These are phyloP conservation scores for Wolfiporia cocos DNA, from an alignment of 1,284 basidiomycete species.

Conservation along the genomic window DNA sequence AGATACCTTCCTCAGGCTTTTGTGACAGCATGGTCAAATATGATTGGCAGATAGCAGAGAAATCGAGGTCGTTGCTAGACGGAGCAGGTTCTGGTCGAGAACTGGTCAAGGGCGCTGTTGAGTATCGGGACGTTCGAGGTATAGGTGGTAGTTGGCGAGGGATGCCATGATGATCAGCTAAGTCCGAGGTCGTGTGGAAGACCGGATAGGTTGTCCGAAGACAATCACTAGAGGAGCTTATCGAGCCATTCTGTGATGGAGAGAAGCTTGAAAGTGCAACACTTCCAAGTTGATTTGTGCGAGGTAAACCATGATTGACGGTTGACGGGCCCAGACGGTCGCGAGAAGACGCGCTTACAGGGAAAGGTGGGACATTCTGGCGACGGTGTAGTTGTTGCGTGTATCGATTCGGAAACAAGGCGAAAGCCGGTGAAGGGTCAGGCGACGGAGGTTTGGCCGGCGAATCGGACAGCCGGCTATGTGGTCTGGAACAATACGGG, in stretches of 20 bases:
- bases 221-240: conserved; percentile 34
- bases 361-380: conserved; percentile 30
- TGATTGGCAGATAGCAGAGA: conserved; percentile 34
- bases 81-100: conserved; percentile 12
- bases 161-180: conserved; percentile 71
- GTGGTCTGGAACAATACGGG: conserved; percentile 34
- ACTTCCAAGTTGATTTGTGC: conserved; percentile 30
- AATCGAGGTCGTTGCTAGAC: conserved; percentile 24
- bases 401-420: conserved; percentile 32
- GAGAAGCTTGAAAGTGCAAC: conserved; percentile 32
- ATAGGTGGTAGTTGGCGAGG: conserved; percentile 60
- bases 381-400: conserved; percentile 22
- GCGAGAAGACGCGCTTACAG: conserved; percentile 29
- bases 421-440: conserved; percentile 26
- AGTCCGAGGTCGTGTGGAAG: conserved; percentile 43
- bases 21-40: conserved; percentile 44
- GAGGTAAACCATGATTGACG: conserved; percentile 26
- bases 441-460: conserved; percentile 26
- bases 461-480: conserved; percentile 33
- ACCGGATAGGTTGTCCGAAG: conserved; percentile 40
- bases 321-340: conserved; percentile 25
- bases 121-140: conserved; percentile 48
- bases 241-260: conserved; percentile 37
- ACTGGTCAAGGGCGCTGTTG: conserved; percentile 23
- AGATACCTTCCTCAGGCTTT: conserved; percentile 25